phyloP scores from a whole-genome alignment of 768 basidiomycete species.

The Sarcomyxa edulis region DNA sequence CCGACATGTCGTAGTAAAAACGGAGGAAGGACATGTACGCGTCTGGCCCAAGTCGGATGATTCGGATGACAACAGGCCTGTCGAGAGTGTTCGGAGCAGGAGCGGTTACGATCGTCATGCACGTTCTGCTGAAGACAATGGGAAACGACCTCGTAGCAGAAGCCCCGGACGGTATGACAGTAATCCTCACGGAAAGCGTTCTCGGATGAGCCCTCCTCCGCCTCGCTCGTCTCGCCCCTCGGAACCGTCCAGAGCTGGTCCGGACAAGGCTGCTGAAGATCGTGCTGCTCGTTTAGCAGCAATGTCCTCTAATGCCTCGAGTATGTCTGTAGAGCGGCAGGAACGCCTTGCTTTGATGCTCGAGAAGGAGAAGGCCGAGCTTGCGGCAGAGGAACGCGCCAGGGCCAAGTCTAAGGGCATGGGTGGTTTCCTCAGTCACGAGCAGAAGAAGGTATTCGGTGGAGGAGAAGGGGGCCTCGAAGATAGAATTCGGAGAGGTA shows the following conservation, averaged over 20 bases:
- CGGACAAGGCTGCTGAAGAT: constrained; percentile 33
- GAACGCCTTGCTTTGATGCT: constrained; percentile 63
- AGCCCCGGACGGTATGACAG: constrained; percentile 24
- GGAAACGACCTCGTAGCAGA: constrained; percentile 34
- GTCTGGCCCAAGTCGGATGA: constrained; percentile 49
- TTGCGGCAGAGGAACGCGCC: constrained; percentile 64
- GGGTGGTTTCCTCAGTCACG: constrained; percentile 75
- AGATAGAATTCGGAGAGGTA: constrained; percentile 70
- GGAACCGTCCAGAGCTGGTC: constrained; percentile 12
- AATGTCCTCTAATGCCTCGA: constrained; percentile 75
- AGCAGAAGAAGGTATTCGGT: constrained; percentile 82
- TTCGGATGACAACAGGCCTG: constrained; percentile 33
- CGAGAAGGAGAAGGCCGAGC: constrained; percentile 73
- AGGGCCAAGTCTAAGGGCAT: constrained; percentile 71
- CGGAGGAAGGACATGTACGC: constrained; percentile 10
- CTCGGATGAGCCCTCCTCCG: constrained; percentile 43
- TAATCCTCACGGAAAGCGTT: constrained; percentile 38
- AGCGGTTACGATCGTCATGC: constrained; percentile 9
- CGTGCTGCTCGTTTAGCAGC: constrained; percentile 86
- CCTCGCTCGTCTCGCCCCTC: constrained; percentile 17
- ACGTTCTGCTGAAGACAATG: constrained; percentile 19
- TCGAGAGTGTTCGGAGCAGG: constrained; percentile 18
- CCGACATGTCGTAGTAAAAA: constrained; percentile 14
- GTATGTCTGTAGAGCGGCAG: constrained; percentile 63
- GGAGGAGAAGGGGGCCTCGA: constrained; percentile 74